Percentiles rank a stretch among this genome's conserved stretches.
These are phyloP conservation scores for Lasiodiplodia hormozganensis DNA, from an alignment of 2,329 filamentous ascomycete genomes.

Conservation along the genomic window DNA sequence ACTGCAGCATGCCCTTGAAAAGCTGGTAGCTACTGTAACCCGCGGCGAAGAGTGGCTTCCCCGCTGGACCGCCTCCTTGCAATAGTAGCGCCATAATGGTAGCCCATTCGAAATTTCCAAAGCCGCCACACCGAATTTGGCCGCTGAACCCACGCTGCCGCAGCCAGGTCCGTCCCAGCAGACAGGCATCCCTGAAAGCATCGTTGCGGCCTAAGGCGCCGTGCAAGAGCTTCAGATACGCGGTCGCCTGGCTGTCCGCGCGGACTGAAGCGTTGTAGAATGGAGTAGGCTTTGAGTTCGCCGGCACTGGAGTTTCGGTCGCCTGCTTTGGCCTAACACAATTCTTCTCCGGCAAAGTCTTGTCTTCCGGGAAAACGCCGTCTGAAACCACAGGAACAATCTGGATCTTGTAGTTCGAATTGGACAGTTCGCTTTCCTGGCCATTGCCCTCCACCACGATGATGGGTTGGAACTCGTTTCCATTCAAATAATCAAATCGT, in stretches of 20 bases:
- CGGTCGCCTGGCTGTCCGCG: constrained; percentile 74
- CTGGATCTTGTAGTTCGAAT: constrained; percentile 61
- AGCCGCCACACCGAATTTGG: constrained; percentile 76
- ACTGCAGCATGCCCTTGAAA: constrained; percentile 94
- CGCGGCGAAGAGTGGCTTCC: constrained; percentile 73
- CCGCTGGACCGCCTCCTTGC: constrained; percentile 75
- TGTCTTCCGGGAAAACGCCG: constrained; percentile 72
- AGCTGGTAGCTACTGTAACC: constrained; percentile 91
- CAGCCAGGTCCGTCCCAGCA: constrained; percentile 88
- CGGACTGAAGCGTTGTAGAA: constrained; percentile 90
- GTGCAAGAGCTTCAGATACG: constrained; percentile 79
- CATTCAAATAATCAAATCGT: constrained; percentile 71
- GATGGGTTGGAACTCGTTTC: constrained; percentile 79
- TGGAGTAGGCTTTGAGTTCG: constrained; percentile 64
- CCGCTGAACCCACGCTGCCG: constrained; percentile 83
- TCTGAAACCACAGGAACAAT: constrained; percentile 78
- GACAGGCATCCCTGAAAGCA: constrained; percentile 81
- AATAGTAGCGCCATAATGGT: constrained; percentile 80
- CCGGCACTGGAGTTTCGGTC: constrained; percentile 44
- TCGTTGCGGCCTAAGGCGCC: constrained; percentile 72
- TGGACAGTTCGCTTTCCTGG: constrained; percentile 46
- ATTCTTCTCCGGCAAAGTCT: constrained; percentile 73
- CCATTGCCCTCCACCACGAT: constrained; percentile 54
- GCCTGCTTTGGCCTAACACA: constrained; percentile 67
- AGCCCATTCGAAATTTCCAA: constrained; percentile 92